phyloP scores from a whole-genome alignment of 345 rosid species.

The Eucalyptus dawsonii region DNA sequence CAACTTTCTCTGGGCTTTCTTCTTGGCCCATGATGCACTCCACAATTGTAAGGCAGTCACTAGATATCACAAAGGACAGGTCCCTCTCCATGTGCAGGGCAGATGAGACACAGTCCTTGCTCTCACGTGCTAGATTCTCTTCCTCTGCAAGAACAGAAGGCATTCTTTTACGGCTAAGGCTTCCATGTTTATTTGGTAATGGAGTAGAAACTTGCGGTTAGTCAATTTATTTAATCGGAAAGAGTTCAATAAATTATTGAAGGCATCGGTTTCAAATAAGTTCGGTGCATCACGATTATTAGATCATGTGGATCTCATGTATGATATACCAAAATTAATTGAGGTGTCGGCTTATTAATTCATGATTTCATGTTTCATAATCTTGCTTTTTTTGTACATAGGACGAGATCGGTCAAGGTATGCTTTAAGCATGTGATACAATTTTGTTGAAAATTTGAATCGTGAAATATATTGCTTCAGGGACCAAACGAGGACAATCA shows the following conservation, averaged over 20 bases:
- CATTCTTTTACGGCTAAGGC: neutral
- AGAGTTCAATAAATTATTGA: neutral
- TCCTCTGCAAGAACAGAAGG: no score
- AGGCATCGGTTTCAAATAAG: neutral
- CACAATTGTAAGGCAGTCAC: no score
- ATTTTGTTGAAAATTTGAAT: neutral
- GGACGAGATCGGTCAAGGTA: neutral
- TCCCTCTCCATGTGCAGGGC: neutral
- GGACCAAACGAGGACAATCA: neutral
- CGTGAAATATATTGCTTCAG: neutral
- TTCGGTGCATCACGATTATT: fast-evolving
- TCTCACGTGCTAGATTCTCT: no score
- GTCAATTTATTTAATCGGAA: no score
- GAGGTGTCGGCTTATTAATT: neutral
- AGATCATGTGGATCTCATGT: neutral
- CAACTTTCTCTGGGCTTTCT: no score
- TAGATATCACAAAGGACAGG: no score
- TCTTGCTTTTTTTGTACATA: neutral
- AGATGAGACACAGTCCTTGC: no score
- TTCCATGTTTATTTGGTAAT: neutral
- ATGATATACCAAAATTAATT: no score
- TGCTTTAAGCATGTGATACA: neutral
- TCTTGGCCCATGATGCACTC: neutral
- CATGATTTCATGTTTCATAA: neutral
- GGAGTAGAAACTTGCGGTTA: neutral